Percentiles rank a stretch among this genome's conserved stretches.
phyloP scores from a whole-genome alignment of 371 early-diverging fungal genomes.

The Rhizopus delemar region DNA sequence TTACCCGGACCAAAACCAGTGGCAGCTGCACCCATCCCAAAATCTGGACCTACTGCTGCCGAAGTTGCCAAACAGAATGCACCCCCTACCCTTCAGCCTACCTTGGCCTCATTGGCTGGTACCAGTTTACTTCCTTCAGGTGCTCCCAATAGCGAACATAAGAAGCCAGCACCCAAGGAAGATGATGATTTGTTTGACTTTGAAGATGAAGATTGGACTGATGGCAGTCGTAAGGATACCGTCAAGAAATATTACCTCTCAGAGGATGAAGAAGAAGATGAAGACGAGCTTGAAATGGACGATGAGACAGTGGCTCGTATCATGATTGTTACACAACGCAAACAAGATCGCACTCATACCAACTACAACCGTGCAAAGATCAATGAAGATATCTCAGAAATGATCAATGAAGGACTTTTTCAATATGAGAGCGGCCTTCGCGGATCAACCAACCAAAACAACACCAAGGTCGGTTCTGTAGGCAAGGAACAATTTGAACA shows the following conservation, averaged over 20 bases:
- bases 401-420: conserved; percentile 94
- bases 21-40: conserved; percentile 17
- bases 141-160: conserved; percentile 27
- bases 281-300: conserved; percentile 74
- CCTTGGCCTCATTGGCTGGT: conserved; percentile 46
- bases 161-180: conserved; percentile 39
- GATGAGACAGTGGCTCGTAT: conserved; percentile 87
- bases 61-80: conserved; percentile 32
- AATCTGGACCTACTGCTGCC: conserved; percentile 30
- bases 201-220: conserved; percentile 69
- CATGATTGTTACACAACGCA: conserved; percentile 90
- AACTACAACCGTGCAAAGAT: conserved; percentile 80
- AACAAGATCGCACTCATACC: conserved; percentile 70
- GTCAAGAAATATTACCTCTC: conserved; percentile 67
- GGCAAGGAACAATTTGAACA: conserved; percentile 68
- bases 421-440: conserved; percentile 83
- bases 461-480: conserved; percentile 71
- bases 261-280: conserved; percentile 68
- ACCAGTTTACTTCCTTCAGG: conserved; percentile 27
- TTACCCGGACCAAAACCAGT: conserved; percentile 25
- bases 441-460: conserved; percentile 20
- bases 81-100: conserved; percentile 28
- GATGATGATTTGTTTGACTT: conserved; percentile 80
- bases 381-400: conserved; percentile 86
- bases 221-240: conserved; percentile 57